phyloP scores from a whole-genome alignment of 192 early-diverging fungal genomes.

The Coemansia sp. region DNA sequence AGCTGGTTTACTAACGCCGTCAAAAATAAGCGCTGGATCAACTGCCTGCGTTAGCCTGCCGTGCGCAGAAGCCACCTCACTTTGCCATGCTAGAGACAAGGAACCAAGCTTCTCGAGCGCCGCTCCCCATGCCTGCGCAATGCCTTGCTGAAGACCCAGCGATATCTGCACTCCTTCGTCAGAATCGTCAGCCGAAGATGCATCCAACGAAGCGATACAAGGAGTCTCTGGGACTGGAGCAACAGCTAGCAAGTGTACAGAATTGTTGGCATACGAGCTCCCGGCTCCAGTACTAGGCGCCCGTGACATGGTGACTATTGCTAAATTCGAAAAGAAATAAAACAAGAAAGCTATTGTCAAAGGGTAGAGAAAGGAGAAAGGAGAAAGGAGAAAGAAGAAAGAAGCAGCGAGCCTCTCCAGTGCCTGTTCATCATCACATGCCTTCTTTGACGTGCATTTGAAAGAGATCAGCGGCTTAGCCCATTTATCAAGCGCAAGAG shows the following conservation, averaged over 20 bases:
- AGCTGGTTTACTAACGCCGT: slow-evolving; percentile 2
- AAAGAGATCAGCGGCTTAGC: no score
- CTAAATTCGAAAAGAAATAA: not conserved
- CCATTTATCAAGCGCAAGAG: not conserved
- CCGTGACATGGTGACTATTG: not conserved
- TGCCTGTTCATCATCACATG: not conserved
- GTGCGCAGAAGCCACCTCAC: slow-evolving; percentile 4
- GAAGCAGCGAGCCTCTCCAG: no score
- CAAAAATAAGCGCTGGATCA: slow-evolving; percentile 31
- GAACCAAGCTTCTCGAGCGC: slow-evolving; percentile 37
- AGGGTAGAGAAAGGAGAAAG: not conserved
- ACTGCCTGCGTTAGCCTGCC: not conserved
- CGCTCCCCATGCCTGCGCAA: slow-evolving; percentile 30
- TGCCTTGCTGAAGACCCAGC: slow-evolving; percentile 25
- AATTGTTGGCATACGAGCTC: not conserved
- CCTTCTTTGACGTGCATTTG: no score
- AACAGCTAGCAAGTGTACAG: not conserved
- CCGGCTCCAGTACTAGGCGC: not conserved
- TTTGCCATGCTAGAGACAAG: slow-evolving; percentile 44
- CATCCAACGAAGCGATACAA: not conserved
- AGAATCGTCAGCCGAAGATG: not conserved
- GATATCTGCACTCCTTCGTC: slow-evolving; percentile 44
- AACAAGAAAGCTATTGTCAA: not conserved
- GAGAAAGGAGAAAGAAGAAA: not conserved
- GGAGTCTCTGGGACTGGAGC: not conserved